phyloP scores from a whole-genome alignment of 208 protist genomes.

The Leptomonas pyrrhocoris region DNA sequence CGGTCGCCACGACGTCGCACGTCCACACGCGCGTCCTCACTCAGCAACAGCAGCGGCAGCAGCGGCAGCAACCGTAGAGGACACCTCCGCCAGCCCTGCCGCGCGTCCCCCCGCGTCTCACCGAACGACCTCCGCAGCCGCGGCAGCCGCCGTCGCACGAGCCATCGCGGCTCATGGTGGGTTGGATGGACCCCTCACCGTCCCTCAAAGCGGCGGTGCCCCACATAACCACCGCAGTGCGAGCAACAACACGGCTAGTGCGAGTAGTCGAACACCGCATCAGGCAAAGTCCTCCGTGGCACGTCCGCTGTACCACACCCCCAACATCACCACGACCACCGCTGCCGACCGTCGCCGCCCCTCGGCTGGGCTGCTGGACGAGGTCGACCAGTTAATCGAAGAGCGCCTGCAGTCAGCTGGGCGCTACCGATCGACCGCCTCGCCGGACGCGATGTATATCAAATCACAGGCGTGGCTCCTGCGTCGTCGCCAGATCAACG shows the following conservation, averaged over 20 bases:
- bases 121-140: background rate
- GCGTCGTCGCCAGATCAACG: conserved; percentile 29
- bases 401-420: conserved; percentile 37
- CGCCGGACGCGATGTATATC: conserved; percentile 60
- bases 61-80: background rate
- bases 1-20: background rate
- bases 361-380: conserved; percentile 1
- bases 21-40: background rate
- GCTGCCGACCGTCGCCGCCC: background rate
- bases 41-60: background rate
- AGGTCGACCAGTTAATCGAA: conserved; percentile 38
- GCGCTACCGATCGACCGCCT: conserved; percentile 36
- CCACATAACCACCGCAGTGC: background rate
- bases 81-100: conserved; percentile 4
- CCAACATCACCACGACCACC: conserved; percentile 1
- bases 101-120: conserved; percentile 13
- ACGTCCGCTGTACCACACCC: background rate
- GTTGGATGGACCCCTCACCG: background rate
- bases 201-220: background rate
- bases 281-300: background rate
- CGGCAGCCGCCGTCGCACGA: conserved; percentile 11
- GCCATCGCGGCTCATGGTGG: conserved; percentile 22
- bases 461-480: conserved; percentile 59
- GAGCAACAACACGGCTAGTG: background rate
- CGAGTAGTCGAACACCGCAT: background rate